phyloP scores from a whole-genome alignment of 768 basidiomycete species.

The Pholiota conissans region DNA sequence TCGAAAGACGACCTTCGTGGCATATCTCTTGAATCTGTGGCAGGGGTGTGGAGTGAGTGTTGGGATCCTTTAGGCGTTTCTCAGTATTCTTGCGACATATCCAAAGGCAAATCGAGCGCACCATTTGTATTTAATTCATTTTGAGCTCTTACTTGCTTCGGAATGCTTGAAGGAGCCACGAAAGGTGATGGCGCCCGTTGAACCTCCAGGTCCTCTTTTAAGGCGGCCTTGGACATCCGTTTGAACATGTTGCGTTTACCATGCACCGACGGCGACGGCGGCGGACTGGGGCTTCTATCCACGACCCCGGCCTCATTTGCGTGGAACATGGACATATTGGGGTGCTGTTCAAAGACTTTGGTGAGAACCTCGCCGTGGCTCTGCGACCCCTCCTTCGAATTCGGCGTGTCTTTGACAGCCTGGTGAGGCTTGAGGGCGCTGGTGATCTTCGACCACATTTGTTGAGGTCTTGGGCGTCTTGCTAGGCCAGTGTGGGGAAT shows the following conservation, averaged over 20 bases:
- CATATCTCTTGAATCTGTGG: slow-evolving; percentile 19
- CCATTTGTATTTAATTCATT: slow-evolving; percentile 37
- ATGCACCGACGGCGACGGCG: slow-evolving; percentile 51
- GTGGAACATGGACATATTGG: slow-evolving; percentile 61
- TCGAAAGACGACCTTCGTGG: slow-evolving; percentile 32
- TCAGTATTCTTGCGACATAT: neutral
- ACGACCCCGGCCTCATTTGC: slow-evolving; percentile 28
- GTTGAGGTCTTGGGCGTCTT: neutral
- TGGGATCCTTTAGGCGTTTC: slow-evolving; percentile 28
- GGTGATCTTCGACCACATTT: slow-evolving; percentile 67
- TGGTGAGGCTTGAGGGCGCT: slow-evolving; percentile 50
- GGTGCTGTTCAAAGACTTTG: slow-evolving; percentile 59
- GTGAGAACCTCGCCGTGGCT: slow-evolving; percentile 40
- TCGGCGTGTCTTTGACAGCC: slow-evolving; percentile 11
- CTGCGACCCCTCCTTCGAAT: slow-evolving; percentile 28
- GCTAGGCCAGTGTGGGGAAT: slow-evolving; percentile 4
- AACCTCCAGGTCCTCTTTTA: slow-evolving; percentile 41
- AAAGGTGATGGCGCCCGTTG: slow-evolving; percentile 29
- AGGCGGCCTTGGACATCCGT: slow-evolving; percentile 43
- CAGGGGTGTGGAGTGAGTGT: slow-evolving; percentile 25
- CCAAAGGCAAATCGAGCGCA: slow-evolving; percentile 21
- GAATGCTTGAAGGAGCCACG: slow-evolving; percentile 31
- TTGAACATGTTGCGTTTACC: slow-evolving; percentile 53
- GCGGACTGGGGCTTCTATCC: slow-evolving; percentile 35
- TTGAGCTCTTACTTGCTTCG: slow-evolving; percentile 55